phyloP scores from a whole-genome alignment of 441 rosid genomes.

The Populus trichocarpa region DNA sequence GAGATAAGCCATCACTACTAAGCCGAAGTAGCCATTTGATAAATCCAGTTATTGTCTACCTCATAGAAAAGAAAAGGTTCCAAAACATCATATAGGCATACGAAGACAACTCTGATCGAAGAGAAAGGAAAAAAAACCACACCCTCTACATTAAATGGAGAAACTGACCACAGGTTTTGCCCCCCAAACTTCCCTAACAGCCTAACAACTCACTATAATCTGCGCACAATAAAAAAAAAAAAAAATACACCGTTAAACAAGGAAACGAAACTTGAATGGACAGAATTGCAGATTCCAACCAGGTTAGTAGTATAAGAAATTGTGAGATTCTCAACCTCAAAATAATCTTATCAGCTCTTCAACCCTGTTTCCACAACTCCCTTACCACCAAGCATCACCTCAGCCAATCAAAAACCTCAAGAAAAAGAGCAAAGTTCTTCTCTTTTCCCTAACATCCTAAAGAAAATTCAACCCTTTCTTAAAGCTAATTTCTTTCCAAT shows the following conservation, averaged over 20 bases:
- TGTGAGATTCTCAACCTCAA: neutral
- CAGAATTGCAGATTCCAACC: neutral
- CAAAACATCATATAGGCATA: slow-evolving; percentile 15
- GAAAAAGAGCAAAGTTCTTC: neutral
- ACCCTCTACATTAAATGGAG: neutral
- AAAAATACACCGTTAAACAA: neutral
- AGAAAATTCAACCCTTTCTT: neutral
- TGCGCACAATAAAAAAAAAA: neutral
- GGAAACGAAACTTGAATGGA: neutral
- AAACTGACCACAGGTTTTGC: neutral
- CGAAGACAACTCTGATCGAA: neutral
- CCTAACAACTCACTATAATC: neutral
- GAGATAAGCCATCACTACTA: slow-evolving; percentile 36
- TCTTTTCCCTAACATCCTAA: neutral
- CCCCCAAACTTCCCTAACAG: neutral
- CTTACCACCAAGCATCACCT: neutral
- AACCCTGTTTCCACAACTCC: neutral
- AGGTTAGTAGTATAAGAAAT: neutral
- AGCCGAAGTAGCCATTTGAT: slow-evolving; percentile 29
- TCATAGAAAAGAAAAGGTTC: slow-evolving; percentile 14
- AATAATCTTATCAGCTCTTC: neutral
- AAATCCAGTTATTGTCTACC: slow-evolving; percentile 21
- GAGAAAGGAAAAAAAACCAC: neutral
- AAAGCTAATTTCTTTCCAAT: neutral
- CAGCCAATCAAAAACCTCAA: neutral